These are phyloP conservation scores for Detonula confervacea DNA, from an alignment of 352 stramenopile species.

Conservation along the genomic window DNA sequence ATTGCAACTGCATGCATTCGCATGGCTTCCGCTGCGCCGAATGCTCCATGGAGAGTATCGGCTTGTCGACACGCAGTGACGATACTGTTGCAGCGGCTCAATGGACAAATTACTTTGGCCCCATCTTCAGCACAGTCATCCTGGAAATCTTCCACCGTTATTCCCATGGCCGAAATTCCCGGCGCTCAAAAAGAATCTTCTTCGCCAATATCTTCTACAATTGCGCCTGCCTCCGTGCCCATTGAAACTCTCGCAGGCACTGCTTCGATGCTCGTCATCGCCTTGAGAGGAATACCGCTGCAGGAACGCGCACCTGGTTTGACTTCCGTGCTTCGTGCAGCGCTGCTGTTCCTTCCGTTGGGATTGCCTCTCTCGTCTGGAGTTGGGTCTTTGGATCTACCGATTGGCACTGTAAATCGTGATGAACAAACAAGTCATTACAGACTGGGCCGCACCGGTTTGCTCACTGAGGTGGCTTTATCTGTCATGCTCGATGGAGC, in stretches of 20 bases:
- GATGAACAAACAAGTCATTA: conserved; percentile 35
- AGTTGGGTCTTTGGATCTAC: conserved; percentile 42
- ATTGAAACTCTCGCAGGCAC: conserved; percentile 50
- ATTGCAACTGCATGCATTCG: conserved; percentile 60
- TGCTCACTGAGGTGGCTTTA: conserved; percentile 70
- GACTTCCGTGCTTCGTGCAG: conserved; percentile 42
- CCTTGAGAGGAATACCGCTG: conserved; percentile 62
- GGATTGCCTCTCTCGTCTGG: conserved; percentile 32
- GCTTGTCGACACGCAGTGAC: conserved; percentile 47
- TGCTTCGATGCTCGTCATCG: conserved; percentile 59
- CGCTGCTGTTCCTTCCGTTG: conserved; percentile 57
- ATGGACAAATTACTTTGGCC: conserved; percentile 19
- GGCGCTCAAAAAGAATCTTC: not conserved
- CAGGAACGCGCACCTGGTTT: conserved; percentile 56
- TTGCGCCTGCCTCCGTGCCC: conserved; percentile 23
- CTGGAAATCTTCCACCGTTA: not conserved
- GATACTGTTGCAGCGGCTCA: conserved; percentile 49
- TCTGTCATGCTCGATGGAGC: conserved; percentile 72
- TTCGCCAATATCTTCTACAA: conserved; percentile 4
- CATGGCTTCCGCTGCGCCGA: conserved; percentile 56
- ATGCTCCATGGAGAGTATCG: conserved; percentile 55
- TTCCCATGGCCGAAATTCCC: not conserved
- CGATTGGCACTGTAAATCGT: conserved; percentile 20
- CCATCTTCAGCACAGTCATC: not conserved
- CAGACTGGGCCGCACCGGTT: conserved; percentile 51